Conservation (phyloP, 352 stramenopile species). For the Globisporangium megalacanthum region DNA sequence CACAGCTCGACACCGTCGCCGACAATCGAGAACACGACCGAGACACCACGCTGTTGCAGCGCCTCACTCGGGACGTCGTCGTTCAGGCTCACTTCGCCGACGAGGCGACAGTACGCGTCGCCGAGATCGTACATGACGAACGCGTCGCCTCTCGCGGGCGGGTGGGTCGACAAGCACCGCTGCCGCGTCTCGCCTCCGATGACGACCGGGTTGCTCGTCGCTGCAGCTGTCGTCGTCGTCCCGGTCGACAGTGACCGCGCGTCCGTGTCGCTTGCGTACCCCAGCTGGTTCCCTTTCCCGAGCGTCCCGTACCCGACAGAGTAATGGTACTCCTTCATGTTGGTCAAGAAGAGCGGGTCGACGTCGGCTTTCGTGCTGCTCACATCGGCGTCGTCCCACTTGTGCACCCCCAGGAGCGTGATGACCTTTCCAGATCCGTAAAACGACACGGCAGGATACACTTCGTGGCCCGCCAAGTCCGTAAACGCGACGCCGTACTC, state of each 20-base stretch:
- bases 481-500: conserved; percentile 86
- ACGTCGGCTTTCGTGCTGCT: conserved; percentile 13
- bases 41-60: conserved; percentile 46
- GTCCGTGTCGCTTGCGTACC: conserved; percentile 60
- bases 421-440: conserved; percentile 89
- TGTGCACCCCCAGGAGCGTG: conserved; percentile 66
- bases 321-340: conserved; percentile 71
- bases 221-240: conserved; percentile 4
- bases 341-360: conserved; percentile 72
- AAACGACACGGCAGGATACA: conserved; percentile 85
- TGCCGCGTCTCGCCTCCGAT: conserved; percentile 63
- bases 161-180: conserved; percentile 75
- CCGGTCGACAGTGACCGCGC: conserved; percentile 9
- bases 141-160: conserved; percentile 57
- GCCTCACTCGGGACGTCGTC: conserved; percentile 60
- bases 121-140: conserved; percentile 81
- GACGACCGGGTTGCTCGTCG: conserved; percentile 30
- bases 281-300: conserved; percentile 65
- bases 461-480: conserved; percentile 72
- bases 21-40: conserved; percentile 61
- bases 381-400: conserved; percentile 59
- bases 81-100: conserved; percentile 65
- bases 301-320: conserved; percentile 76
- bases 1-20: conserved; percentile 67
- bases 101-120: conserved; percentile 49